Evolutionary conservation across 441 rosid genomes (phyloP), one percentile per base, ranked within the genome.

Genomic region (Lepidium campestre): DNA sequence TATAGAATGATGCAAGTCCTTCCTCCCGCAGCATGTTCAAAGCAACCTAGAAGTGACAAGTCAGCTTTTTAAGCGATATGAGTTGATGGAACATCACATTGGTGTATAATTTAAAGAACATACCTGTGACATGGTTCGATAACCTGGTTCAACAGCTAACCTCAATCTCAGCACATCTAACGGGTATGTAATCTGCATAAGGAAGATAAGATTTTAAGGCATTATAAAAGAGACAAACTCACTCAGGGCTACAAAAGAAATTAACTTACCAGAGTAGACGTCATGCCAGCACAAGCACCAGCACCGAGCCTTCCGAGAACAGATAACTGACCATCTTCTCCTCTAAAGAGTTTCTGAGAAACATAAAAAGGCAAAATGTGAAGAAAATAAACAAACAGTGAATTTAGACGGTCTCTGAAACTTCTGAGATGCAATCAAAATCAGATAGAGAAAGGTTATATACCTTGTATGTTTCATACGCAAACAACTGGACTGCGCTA

Each of bases 251-350:
- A 31, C 11, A 47, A 62, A 48, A 46, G 34, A 23, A 36, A 54
- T 23, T 31, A 83, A 83, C 92, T 82, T 73, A 93, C 97, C 78
- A 89, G 80, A 75, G 99, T 93, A 68, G 99, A 93, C 39, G 99
- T 91, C 97, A 93, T 93, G 82, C 99, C 99, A 78, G 99, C 97
- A 82, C 99, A 91, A 80, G 99, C 97, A 65, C 99, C 97, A 94
- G 98, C 99, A 1, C 90, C 86, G 46, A 94, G 91, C 80, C 99
- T 91, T 68, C 98, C 97, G 19, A 91, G 71, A 70, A 94, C 90
- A 57, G 98, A 81, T 72, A 91, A 88, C 58, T 91, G 80, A 8
- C 86, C 94, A 65, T 91, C 98, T 72, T 89, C 85, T 63, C 88
- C 90, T 32, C 72, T 80, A 55, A 94, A 89, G 62, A 94, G 84